Percentiles rank a stretch among this genome's conserved stretches.
These are phyloP conservation scores for Naganishia onofrii DNA, from an alignment of 768 basidiomycete species.

Conservation along the genomic window DNA sequence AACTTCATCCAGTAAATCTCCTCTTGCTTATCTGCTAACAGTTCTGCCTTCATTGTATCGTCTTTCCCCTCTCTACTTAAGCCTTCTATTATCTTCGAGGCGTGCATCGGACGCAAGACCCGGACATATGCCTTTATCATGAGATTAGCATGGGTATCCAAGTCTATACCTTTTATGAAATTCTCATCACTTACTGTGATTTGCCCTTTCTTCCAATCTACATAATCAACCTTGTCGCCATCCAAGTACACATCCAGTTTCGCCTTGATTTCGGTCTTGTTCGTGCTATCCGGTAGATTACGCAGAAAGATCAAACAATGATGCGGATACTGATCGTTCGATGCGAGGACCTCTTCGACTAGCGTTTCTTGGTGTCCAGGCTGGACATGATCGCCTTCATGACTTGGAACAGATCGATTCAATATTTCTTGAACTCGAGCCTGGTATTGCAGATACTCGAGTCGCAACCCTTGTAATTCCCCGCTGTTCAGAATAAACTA, in stretches of 20 bases:
- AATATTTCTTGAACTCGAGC: not conserved
- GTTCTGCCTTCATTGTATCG: slow-evolving; percentile 6
- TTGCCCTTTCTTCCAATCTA: slow-evolving; percentile 26
- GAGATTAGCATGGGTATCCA: not conserved
- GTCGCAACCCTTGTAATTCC: not conserved
- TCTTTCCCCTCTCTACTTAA: not conserved
- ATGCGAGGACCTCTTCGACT: not conserved
- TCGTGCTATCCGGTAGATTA: slow-evolving; percentile 21
- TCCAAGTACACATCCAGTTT: slow-evolving; percentile 15
- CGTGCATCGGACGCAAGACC: slow-evolving; percentile 4
- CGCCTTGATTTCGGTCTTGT: slow-evolving; percentile 22
- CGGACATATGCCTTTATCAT: slow-evolving; percentile 17
- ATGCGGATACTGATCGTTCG: not conserved
- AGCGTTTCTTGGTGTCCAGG: not conserved
- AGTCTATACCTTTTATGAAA: not conserved
- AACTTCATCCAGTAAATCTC: slow-evolving; percentile 28
- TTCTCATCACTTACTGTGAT: not conserved
- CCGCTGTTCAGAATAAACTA: not conserved
- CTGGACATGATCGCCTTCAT: not conserved
- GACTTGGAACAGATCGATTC: not conserved
- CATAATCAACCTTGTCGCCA: slow-evolving; percentile 25
- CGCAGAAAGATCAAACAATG: slow-evolving; percentile 15
- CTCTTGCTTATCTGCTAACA: slow-evolving; percentile 9
- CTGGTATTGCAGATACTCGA: slow-evolving; percentile 13
- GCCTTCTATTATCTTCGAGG: slow-evolving; percentile 7